phyloP scores from a whole-genome alignment of 495 filamentous ascomycete species.

The Xylaria venustula region DNA sequence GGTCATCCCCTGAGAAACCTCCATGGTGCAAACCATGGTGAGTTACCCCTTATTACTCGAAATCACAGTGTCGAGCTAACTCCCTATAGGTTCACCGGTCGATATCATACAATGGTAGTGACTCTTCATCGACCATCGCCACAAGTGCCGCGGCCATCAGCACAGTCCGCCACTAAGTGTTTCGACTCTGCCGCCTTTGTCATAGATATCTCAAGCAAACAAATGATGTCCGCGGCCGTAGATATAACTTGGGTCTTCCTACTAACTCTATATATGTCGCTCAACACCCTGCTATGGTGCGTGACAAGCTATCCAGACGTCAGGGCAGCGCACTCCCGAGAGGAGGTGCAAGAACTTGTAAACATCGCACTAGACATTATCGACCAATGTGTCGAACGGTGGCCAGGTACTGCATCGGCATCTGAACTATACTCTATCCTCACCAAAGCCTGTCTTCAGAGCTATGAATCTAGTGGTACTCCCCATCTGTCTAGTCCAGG shows the following conservation, averaged over 20 bases:
- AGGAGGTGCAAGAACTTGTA: conserved; percentile 70
- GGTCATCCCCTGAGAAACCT: conserved; percentile 43
- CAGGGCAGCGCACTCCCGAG: conserved; percentile 62
- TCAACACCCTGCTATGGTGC: conserved; percentile 86
- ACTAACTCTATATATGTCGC: conserved; percentile 77
- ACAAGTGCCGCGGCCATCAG: conserved; percentile 80
- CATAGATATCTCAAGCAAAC: conserved; percentile 71
- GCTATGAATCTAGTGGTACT: conserved; percentile 65
- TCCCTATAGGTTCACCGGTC: conserved; percentile 63
- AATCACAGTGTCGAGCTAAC: conserved; percentile 6
- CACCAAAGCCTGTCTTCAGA: conserved; percentile 77
- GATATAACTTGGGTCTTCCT: conserved; percentile 93
- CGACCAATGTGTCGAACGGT: conserved; percentile 69
- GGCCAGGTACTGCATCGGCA: conserved; percentile 87
- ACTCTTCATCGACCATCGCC: conserved; percentile 84
- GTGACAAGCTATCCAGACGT: conserved; percentile 77
- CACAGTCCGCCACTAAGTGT: conserved; percentile 69
- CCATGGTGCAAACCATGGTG: conserved; percentile 55
- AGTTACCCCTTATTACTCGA: neutral
- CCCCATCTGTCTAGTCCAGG: conserved; percentile 51
- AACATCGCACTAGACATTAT: conserved; percentile 73
- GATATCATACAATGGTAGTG: conserved; percentile 81
- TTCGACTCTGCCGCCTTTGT: conserved; percentile 80
- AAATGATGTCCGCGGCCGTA: conserved; percentile 68
- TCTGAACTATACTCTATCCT: conserved; percentile 75